Conservation (phyloP, 306 rosid genomes). For the Pyrus betulifolia region DNA sequence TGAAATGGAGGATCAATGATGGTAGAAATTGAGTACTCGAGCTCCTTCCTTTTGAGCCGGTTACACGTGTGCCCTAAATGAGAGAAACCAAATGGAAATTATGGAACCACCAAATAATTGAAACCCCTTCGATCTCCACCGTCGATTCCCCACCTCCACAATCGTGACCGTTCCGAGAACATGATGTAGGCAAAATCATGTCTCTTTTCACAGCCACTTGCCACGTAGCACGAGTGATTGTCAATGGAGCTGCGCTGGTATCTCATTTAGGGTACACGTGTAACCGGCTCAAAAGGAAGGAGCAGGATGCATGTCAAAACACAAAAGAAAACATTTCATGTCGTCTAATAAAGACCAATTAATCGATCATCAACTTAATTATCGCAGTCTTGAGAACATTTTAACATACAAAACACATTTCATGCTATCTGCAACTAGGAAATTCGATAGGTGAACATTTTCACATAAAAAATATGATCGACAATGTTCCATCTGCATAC, state of each 20-base stretch:
- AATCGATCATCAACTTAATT: neutral
- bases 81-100: neutral
- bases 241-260: conserved; percentile 1
- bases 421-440: neutral
- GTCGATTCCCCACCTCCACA: neutral
- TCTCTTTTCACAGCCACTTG: neutral
- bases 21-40: neutral
- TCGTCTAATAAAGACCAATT: neutral
- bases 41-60: too few species aligned
- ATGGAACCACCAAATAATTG: neutral
- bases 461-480: neutral
- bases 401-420: neutral
- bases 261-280: conserved; percentile 29
- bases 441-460: neutral
- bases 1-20: neutral
- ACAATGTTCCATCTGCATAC: neutral
- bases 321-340: neutral
- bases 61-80: too few species aligned
- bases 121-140: neutral
- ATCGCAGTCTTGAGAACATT: neutral
- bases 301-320: neutral
- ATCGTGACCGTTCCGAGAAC: conserved; percentile 10
- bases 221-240: conserved; percentile 23
- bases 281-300: neutral
- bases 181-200: neutral